These are phyloP conservation scores for Thraustochytrium aureum DNA, from an alignment of 352 stramenopile genomes.

Conservation along the genomic window DNA sequence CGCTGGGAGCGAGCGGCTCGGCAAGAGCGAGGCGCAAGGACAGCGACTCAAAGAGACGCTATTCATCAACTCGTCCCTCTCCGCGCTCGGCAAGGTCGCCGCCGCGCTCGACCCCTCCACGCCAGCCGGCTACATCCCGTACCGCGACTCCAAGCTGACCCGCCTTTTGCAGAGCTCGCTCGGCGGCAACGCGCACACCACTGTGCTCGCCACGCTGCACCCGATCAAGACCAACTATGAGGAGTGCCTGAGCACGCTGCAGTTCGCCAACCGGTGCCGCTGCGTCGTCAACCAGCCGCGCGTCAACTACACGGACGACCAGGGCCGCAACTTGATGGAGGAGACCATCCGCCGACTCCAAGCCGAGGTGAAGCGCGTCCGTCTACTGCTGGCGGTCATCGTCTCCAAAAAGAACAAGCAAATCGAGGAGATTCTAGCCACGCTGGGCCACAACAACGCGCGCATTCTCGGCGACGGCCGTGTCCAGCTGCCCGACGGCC, in stretches of 20 bases:
- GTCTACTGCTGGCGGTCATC: conserved; percentile 43
- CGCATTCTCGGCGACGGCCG: conserved; percentile 51
- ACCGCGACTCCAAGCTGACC: conserved; percentile 58
- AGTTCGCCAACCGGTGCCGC: conserved; percentile 57
- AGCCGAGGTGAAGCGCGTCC: conserved; percentile 28
- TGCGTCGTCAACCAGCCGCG: conserved; percentile 55
- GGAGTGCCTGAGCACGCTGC: conserved; percentile 55
- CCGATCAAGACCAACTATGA: conserved; percentile 52
- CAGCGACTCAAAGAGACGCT: conserved; percentile 56
- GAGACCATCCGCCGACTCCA: conserved; percentile 39
- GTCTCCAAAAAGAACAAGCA: conserved; percentile 57
- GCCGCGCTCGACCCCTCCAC: conserved; percentile 53
- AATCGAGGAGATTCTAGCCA: conserved; percentile 10
- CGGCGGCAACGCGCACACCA: conserved; percentile 55
- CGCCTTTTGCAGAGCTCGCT: conserved; percentile 56
- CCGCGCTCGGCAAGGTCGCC: conserved; percentile 59
- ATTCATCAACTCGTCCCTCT: conserved; percentile 59
- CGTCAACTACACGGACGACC: conserved; percentile 54
- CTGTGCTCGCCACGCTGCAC: conserved; percentile 54
- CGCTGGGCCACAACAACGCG: conserved; percentile 40
- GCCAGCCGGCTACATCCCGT: conserved; percentile 55
- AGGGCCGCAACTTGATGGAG: conserved; percentile 20
- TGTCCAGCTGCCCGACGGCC: conserved; percentile 37
- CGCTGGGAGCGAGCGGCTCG: conserved; percentile 92
- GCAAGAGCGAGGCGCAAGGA: conserved; percentile 59